These are phyloP conservation scores for Herpetospermum pedunculosum DNA, from an alignment of 306 rosid genomes.

Conservation along the genomic window DNA sequence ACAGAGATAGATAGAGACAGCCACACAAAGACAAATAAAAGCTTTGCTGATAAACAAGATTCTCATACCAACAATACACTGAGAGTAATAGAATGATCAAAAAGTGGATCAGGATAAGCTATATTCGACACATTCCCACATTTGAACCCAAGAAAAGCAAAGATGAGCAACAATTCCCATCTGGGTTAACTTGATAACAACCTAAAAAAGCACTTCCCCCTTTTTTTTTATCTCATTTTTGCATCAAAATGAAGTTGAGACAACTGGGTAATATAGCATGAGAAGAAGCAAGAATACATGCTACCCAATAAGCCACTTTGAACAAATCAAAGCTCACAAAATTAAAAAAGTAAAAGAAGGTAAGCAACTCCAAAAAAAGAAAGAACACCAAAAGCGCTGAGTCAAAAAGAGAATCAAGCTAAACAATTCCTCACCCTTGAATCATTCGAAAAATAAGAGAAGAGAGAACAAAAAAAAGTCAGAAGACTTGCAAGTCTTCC, in stretches of 20 bases:
- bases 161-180: slow-evolving; percentile 31
- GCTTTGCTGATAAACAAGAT: background rate
- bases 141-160: slow-evolving; percentile 15
- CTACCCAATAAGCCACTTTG: slow-evolving; percentile 9
- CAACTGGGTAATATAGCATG: slow-evolving; percentile 3
- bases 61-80: background rate
- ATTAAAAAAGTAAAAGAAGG: slow-evolving; percentile 1
- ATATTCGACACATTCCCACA: slow-evolving; percentile 8
- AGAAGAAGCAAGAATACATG: slow-evolving; percentile 1
- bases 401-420: slow-evolving; percentile 41
- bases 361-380: background rate
- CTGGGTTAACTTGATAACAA: slow-evolving; percentile 31
- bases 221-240: background rate
- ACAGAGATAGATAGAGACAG: background rate
- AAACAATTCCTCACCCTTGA: slow-evolving; percentile 32
- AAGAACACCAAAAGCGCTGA: background rate
- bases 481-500: slow-evolving; percentile 4
- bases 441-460: slow-evolving; percentile 35
- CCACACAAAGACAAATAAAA: background rate
- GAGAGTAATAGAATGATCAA: background rate
- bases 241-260: slow-evolving; percentile 12
- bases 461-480: background rate
- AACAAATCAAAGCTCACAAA: slow-evolving; percentile 36
- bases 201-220: slow-evolving; percentile 7
- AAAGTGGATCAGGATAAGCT: background rate